Conservation (phyloP, 2,329 filamentous ascomycete species). For the Pseudogymnoascus sp. region DNA sequence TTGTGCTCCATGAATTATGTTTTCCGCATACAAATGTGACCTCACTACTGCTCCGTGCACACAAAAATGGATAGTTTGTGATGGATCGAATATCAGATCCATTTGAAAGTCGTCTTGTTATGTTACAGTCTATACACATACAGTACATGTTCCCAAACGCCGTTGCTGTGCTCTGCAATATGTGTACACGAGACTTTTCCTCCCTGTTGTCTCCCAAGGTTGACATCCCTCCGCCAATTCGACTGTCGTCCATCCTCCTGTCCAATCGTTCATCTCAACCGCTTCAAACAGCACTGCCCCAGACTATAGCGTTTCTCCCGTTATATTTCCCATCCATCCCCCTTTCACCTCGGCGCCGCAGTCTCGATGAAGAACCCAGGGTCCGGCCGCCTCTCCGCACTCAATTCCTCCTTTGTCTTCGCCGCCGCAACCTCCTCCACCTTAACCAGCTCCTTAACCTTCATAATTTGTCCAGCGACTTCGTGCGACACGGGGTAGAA, state of each 20-base stretch:
- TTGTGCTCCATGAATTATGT: not conserved
- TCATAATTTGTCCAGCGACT: constrained; percentile 66
- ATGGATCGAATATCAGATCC: not conserved
- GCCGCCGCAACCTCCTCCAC: constrained; percentile 57
- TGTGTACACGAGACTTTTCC: constrained; percentile 9
- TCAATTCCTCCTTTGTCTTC: constrained; percentile 53
- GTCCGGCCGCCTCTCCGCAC: constrained; percentile 55
- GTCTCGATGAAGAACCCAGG: constrained; percentile 62
- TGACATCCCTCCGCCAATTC: not conserved
- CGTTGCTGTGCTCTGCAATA: constrained; percentile 11
- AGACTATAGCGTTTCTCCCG: not conserved
- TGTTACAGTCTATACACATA: constrained; percentile 19
- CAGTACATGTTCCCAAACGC: constrained; percentile 19
- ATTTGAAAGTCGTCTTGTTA: constrained; percentile 20
- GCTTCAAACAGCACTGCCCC: not conserved
- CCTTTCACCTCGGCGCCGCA: constrained; percentile 17
- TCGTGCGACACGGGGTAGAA: constrained; percentile 62
- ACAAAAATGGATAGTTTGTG: not conserved
- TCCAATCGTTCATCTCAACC: not conserved
- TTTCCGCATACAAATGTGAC: not conserved
- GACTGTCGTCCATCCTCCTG: not conserved
- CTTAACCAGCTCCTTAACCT: constrained; percentile 65
- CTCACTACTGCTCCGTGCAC: not conserved
- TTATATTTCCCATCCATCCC: not conserved
- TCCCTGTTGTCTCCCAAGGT: constrained; percentile 5